Conservation (phyloP, 345 rosid species). For the Ceriops zippeliana region DNA sequence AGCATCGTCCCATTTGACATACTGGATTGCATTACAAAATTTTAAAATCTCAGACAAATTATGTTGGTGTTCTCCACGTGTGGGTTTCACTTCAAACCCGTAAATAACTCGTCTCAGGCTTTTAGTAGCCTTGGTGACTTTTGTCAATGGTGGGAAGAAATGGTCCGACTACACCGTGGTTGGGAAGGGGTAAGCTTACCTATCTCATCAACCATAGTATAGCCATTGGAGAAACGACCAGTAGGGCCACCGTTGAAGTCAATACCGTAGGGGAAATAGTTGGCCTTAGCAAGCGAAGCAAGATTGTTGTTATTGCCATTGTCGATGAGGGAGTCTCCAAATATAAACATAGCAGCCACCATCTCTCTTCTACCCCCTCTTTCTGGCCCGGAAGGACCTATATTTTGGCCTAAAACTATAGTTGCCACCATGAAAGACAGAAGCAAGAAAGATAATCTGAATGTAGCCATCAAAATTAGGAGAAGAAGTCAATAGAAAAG, state of each 20-base stretch:
- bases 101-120: no score
- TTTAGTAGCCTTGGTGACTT: no score
- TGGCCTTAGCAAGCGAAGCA: conserved; percentile 89
- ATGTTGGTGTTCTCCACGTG: no score
- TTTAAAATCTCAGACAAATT: no score
- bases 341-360: conserved; percentile 90
- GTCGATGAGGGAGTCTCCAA: conserved; percentile 96
- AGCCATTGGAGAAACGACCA: conserved; percentile 96
- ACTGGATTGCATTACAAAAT: no score
- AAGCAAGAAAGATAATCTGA: not conserved
- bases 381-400: conserved; percentile 9
- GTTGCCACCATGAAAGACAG: not conserved
- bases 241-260: conserved; percentile 94
- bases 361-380: conserved; percentile 34
- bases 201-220: conserved; percentile 90
- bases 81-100: no score
- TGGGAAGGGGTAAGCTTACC: conserved; percentile 32
- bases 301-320: conserved; percentile 89
- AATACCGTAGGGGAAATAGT: conserved; percentile 90
- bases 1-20: no score
- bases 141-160: not conserved
- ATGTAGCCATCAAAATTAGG: not conserved
- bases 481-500: not conserved
- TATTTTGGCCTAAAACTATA: conserved; percentile 17
- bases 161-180: no score